Conservation (phyloP, 2,329 filamentous ascomycete genomes). For the Fusarium sambucinum region DNA sequence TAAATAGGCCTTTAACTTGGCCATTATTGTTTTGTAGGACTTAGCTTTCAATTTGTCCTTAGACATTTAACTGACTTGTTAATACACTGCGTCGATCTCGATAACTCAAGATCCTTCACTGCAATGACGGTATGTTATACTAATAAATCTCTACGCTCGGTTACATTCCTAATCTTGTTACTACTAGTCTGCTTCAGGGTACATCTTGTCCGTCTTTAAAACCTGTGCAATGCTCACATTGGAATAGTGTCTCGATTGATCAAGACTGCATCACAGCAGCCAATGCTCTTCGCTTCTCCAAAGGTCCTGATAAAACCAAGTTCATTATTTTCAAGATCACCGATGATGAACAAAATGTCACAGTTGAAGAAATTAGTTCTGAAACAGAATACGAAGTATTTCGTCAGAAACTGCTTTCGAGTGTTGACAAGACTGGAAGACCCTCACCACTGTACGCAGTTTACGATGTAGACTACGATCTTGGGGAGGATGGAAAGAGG, state of each 20-base stretch:
- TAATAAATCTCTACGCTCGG: rapidly evolving
- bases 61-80: background rate
- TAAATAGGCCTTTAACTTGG: background rate
- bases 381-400: slow-evolving; percentile 30
- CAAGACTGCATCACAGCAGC: slow-evolving; percentile 30
- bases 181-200: slow-evolving; percentile 19
- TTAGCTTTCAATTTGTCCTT: background rate
- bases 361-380: slow-evolving; percentile 26
- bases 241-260: slow-evolving; percentile 26
- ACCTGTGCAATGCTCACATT: background rate
- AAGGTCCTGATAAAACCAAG: slow-evolving; percentile 20
- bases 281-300: slow-evolving; percentile 16
- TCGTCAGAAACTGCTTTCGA: slow-evolving; percentile 27
- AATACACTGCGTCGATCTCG: background rate
- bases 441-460: slow-evolving; percentile 32
- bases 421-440: slow-evolving; percentile 18
- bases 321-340: slow-evolving; percentile 39
- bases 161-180: background rate
- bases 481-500: slow-evolving; percentile 39
- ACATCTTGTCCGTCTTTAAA: background rate
- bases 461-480: slow-evolving; percentile 38
- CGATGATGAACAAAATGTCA: slow-evolving; percentile 25
- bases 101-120: background rate
- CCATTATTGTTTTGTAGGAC: background rate
- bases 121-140: slow-evolving; percentile 11